These are phyloP conservation scores for Alnus rubra DNA, from an alignment of 306 rosid species.

Conservation along the genomic window DNA sequence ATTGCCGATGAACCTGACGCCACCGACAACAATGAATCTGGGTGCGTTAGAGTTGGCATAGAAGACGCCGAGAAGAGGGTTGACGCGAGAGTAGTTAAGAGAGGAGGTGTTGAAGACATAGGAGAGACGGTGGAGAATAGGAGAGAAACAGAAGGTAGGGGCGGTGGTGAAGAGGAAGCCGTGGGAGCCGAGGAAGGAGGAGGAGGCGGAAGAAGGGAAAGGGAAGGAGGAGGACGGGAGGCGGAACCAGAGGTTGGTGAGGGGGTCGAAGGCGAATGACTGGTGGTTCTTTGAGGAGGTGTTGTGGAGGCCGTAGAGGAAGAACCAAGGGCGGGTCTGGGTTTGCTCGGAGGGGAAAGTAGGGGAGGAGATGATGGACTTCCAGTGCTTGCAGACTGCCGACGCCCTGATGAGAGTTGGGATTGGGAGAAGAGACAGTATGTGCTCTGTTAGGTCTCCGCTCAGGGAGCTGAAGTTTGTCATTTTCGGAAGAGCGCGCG, in stretches of 20 bases:
- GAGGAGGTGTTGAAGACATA: constrained; percentile 42
- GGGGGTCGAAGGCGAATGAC: constrained; percentile 78
- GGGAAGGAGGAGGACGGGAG: constrained; percentile 42
- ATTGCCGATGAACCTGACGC: constrained; percentile 75
- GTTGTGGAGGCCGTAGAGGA: constrained; percentile 82
- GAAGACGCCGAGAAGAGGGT: constrained; percentile 80
- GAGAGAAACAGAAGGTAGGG: constrained; percentile 58
- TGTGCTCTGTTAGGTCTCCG: constrained; percentile 57
- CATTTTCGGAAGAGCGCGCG: constrained; percentile 25
- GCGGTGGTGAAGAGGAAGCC: constrained; percentile 72
- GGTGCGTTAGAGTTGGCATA: neutral
- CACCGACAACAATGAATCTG: constrained; percentile 67
- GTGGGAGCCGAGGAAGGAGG: constrained; percentile 62
- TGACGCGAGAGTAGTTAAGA: constrained; percentile 63
- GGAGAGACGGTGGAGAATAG: constrained; percentile 47
- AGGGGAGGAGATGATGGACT: constrained; percentile 49
- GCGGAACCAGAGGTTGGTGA: constrained; percentile 63
- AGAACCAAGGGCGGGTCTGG: constrained; percentile 60
- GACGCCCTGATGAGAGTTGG: constrained; percentile 54
- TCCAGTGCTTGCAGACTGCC: constrained; percentile 76
- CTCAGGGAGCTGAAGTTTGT: constrained; percentile 49
- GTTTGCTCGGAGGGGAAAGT: constrained; percentile 37
- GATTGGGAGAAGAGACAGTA: constrained; percentile 66
- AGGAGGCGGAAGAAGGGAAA: constrained; percentile 39
- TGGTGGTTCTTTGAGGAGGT: constrained; percentile 73